Percentiles rank a stretch among this genome's conserved stretches.
phyloP scores from a whole-genome alignment of 306 rosid species.

The Spatholobus suberectus region DNA sequence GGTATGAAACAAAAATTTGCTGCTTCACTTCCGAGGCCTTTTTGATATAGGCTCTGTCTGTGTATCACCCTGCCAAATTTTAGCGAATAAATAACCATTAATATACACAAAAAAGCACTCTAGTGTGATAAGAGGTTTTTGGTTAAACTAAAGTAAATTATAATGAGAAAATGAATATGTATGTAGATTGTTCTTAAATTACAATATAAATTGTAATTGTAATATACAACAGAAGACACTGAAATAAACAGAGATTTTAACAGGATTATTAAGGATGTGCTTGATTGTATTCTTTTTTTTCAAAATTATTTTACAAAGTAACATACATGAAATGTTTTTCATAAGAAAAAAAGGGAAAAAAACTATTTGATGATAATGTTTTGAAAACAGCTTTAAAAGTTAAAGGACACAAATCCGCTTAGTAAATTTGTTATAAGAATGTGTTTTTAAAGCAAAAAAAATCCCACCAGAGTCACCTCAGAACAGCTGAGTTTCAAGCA shows the following conservation, averaged over 20 bases:
- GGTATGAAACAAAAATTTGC: slow-evolving; percentile 28
- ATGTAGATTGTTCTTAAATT: too few species aligned
- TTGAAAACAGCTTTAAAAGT: too few species aligned
- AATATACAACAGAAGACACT: slow-evolving; percentile 10
- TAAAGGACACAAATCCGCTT: background rate
- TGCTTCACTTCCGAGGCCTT: slow-evolving; percentile 66
- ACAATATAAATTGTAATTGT: slow-evolving; percentile 16
- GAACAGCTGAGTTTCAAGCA: background rate
- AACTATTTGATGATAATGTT: too few species aligned
- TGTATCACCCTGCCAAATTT: slow-evolving; percentile 65
- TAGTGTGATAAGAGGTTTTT: background rate
- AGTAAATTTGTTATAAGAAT: background rate
- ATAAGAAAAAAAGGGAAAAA: too few species aligned
- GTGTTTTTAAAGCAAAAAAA: background rate
- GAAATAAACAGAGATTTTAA: background rate
- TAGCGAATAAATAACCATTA: slow-evolving; percentile 15
- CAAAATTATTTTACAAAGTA: background rate
- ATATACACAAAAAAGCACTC: background rate
- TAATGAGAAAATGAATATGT: background rate
- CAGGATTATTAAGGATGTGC: background rate
- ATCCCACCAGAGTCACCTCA: background rate
- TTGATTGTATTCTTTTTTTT: background rate
- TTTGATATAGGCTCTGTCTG: slow-evolving; percentile 60
- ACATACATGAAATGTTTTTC: background rate
- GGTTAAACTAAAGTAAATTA: background rate